These are phyloP conservation scores for Neonectria faginata DNA, from an alignment of 2,329 filamentous ascomycete genomes.

Conservation along the genomic window DNA sequence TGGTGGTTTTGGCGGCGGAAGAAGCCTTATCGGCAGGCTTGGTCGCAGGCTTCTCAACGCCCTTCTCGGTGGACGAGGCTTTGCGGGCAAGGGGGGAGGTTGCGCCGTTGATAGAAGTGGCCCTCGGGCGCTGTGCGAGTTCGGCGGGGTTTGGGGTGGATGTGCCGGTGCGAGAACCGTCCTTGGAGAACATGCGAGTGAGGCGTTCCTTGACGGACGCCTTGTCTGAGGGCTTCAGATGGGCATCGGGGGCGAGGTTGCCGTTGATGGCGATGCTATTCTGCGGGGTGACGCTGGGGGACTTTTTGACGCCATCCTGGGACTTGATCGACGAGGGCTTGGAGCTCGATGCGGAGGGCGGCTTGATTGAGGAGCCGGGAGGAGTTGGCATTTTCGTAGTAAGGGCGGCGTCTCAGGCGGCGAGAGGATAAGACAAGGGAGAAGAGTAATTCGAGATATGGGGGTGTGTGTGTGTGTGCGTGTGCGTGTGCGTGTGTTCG, in stretches of 20 bases:
- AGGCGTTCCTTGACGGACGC: conserved; percentile 72
- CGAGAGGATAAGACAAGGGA: conserved; percentile 16
- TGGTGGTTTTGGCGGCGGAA: conserved; percentile 46
- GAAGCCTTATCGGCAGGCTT: conserved; percentile 45
- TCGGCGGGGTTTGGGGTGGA: conserved; percentile 53
- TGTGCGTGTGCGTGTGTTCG: no score
- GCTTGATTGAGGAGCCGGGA: conserved; percentile 48
- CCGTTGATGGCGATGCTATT: conserved; percentile 53
- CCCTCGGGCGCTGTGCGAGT: conserved; percentile 49
- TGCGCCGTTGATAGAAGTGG: conserved; percentile 50
- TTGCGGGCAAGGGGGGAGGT: conserved; percentile 58
- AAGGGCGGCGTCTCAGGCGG: conserved; percentile 29
- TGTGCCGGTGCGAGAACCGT: conserved; percentile 52
- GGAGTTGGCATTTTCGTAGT: conserved; percentile 50
- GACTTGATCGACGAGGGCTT: conserved; percentile 64
- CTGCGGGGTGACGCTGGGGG: conserved; percentile 55
- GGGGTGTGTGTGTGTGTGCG: conserved; percentile 13
- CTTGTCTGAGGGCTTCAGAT: conserved; percentile 59
- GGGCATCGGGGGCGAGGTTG: conserved; percentile 34
- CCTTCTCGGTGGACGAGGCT: conserved; percentile 57
- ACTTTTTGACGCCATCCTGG: conserved; percentile 56
- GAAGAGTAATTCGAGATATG: conserved; percentile 4
- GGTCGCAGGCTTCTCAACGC: conserved; percentile 34
- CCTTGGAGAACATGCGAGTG: conserved; percentile 74
- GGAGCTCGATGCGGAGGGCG: conserved; percentile 58